Conservation (phyloP, 805 yeast species). For the Diddensiella santjacobensis region DNA sequence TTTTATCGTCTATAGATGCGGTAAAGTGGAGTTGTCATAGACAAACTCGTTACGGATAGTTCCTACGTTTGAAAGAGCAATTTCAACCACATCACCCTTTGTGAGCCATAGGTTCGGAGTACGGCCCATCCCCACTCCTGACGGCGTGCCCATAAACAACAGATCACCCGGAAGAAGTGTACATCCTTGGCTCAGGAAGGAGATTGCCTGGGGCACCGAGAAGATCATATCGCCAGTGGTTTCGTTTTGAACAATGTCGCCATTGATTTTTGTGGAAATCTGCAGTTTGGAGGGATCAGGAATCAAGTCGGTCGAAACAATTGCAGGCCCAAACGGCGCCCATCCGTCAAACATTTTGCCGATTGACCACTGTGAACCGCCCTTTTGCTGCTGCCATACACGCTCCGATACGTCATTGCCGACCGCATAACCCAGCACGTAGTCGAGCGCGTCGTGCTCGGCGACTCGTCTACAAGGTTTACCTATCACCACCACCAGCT, state of each 20-base stretch:
- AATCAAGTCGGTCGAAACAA: slow-evolving; percentile 37
- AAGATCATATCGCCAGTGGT: slow-evolving; percentile 49
- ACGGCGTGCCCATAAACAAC: slow-evolving; percentile 55
- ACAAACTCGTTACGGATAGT: slow-evolving; percentile 1
- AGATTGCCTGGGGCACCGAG: slow-evolving; percentile 40
- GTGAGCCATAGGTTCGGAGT: slow-evolving; percentile 38
- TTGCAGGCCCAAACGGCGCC: slow-evolving; percentile 57
- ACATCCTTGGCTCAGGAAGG: slow-evolving; percentile 49
- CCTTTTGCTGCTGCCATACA: slow-evolving; percentile 51
- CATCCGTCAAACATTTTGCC: slow-evolving; percentile 54
- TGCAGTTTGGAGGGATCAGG: slow-evolving; percentile 36
- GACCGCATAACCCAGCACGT: slow-evolving; percentile 49
- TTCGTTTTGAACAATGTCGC: slow-evolving; percentile 44
- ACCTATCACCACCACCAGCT: slow-evolving; percentile 52
- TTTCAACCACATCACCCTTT: slow-evolving; percentile 43
- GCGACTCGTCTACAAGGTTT: slow-evolving; percentile 43
- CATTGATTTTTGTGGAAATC: slow-evolving; percentile 44
- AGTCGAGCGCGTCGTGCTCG: slow-evolving; percentile 41
- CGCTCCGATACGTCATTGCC: slow-evolving; percentile 58
- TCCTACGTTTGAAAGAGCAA: neutral
- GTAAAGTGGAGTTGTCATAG: neutral
- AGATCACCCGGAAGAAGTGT: slow-evolving; percentile 53
- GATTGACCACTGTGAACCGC: slow-evolving; percentile 51
- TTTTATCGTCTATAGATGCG: neutral
- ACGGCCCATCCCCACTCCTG: slow-evolving; percentile 48